phyloP scores from a whole-genome alignment of 2,329 filamentous ascomycete genomes.

The Fusarium sp. region DNA sequence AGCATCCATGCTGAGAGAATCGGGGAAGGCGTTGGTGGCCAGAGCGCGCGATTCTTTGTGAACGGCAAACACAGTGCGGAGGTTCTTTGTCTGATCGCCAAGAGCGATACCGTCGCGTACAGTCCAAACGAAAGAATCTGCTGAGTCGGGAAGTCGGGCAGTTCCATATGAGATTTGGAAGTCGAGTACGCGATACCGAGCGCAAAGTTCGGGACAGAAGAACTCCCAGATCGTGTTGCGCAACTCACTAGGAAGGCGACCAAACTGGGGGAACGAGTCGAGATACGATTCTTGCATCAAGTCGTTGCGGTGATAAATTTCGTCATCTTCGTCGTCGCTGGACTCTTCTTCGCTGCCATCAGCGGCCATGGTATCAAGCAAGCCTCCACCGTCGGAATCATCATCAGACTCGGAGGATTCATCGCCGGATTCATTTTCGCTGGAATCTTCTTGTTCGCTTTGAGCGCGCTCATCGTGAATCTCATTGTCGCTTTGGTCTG shows the following conservation, averaged over 20 bases:
- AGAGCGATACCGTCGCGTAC: conserved; percentile 44
- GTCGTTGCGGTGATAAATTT: not conserved
- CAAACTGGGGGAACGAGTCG: conserved; percentile 45
- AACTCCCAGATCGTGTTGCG: conserved; percentile 49
- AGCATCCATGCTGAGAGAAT: conserved; percentile 48
- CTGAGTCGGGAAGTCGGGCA: conserved; percentile 4
- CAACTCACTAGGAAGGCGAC: conserved; percentile 47
- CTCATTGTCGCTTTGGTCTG: conserved; percentile 9
- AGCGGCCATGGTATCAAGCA: conserved; percentile 43
- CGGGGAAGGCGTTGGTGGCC: conserved; percentile 48
- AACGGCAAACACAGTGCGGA: conserved; percentile 50
- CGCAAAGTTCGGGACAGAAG: conserved; percentile 49
- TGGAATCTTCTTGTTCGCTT: not conserved
- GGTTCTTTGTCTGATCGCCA: conserved; percentile 43
- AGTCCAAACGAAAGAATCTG: conserved; percentile 14
- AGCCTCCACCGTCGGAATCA: conserved; percentile 36
- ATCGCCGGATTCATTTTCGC: conserved; percentile 21
- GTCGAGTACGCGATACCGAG: conserved; percentile 46
- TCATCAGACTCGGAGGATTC: conserved; percentile 20
- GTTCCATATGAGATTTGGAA: conserved; percentile 39
- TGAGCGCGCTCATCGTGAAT: not conserved
- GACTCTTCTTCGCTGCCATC: conserved; percentile 40
- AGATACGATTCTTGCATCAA: not conserved
- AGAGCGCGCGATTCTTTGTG: conserved; percentile 53
- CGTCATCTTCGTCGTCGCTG: conserved; percentile 20